These are phyloP conservation scores for Lantana camara DNA, from an alignment of 257 asterid genomes.

Conservation along the genomic window DNA sequence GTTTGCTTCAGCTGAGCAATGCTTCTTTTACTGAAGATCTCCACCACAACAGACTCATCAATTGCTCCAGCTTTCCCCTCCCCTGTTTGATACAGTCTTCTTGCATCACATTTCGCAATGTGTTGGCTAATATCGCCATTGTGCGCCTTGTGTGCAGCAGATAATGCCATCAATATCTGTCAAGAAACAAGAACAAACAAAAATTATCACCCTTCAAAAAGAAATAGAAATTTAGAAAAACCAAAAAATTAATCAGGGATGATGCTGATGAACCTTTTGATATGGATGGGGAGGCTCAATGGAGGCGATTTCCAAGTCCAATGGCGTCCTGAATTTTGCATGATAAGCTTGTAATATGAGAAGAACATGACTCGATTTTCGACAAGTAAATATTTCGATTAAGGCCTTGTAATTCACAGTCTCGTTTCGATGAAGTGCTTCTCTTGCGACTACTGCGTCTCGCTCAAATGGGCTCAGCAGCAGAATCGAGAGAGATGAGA, in stretches of 20 bases:
- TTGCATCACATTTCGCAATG: constrained; percentile 77
- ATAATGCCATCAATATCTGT: constrained; percentile 63
- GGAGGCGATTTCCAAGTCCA: constrained; percentile 55
- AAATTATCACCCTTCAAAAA: no score
- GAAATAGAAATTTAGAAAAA: no score
- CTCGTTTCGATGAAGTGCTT: constrained; percentile 41
- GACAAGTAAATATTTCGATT: constrained; percentile 58
- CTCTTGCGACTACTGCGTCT: constrained; percentile 56
- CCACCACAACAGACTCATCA: constrained; percentile 69
- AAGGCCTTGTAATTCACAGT: constrained; percentile 41
- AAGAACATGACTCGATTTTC: constrained; percentile 76
- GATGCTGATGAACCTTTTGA: constrained; percentile 63
- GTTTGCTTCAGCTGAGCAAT: constrained; percentile 61
- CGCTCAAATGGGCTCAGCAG: constrained; percentile 58
- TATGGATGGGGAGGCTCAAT: constrained; percentile 65
- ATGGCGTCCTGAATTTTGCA: constrained; percentile 43
- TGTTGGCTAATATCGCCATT: constrained; percentile 60
- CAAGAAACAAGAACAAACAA: not conserved
- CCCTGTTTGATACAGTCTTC: constrained; percentile 67
- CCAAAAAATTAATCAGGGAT: no score
- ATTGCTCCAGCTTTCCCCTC: constrained; percentile 52
- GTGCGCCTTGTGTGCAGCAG: constrained; percentile 83
- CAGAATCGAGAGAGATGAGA: constrained; percentile 34
- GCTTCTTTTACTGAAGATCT: constrained; percentile 78
- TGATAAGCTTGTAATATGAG: constrained; percentile 61